Evolutionary conservation across 805 yeast genomes (phyloP).

Genomic region (Nakazawaea peltata): DNA sequence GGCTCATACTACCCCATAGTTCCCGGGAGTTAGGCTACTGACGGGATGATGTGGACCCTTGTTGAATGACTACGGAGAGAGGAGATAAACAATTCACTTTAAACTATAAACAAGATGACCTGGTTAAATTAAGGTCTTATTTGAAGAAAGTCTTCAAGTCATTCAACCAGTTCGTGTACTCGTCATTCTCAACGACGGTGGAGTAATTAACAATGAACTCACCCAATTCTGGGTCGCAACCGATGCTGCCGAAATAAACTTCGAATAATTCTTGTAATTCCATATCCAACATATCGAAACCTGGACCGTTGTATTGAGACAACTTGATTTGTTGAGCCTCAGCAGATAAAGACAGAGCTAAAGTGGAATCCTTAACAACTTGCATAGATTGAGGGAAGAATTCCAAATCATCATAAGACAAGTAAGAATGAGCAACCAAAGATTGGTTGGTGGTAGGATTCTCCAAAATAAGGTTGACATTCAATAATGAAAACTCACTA

Average conservation of each 20-base stretch:
- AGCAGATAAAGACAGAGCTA: conserved; percentile 9
- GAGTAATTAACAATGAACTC: conserved; percentile 33
- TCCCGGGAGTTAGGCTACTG: too few relatives aligned
- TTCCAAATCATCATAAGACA: conserved; percentile 5
- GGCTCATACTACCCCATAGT: too few relatives aligned
- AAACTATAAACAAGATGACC: too few relatives aligned
- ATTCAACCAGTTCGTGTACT: conserved; percentile 34
- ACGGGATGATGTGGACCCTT: too few relatives aligned
- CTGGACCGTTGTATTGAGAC: conserved; percentile 36
- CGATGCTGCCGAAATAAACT: conserved; percentile 29
- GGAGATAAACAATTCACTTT: too few relatives aligned
- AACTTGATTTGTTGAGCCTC: conserved; percentile 17
- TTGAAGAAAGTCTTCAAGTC: conserved; percentile 12
- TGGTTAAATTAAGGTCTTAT: too few relatives aligned
- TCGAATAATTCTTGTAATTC: conserved; percentile 34
- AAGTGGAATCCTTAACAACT: conserved; percentile 6
- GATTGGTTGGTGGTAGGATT: conserved; percentile 3
- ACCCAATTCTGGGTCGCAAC: conserved; percentile 32
- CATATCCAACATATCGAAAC: conserved; percentile 37
- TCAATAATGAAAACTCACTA: conserved; percentile 7
- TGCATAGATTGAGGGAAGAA: conserved; percentile 9
- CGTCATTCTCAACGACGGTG: conserved; percentile 36
- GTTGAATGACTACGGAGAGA: too few relatives aligned
- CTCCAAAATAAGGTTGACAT: conserved; percentile 10
- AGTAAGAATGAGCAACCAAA: conserved; percentile 10